These are phyloP conservation scores for Schwanniomyces sp. DNA, from an alignment of 805 yeast species.

Conservation along the genomic window DNA sequence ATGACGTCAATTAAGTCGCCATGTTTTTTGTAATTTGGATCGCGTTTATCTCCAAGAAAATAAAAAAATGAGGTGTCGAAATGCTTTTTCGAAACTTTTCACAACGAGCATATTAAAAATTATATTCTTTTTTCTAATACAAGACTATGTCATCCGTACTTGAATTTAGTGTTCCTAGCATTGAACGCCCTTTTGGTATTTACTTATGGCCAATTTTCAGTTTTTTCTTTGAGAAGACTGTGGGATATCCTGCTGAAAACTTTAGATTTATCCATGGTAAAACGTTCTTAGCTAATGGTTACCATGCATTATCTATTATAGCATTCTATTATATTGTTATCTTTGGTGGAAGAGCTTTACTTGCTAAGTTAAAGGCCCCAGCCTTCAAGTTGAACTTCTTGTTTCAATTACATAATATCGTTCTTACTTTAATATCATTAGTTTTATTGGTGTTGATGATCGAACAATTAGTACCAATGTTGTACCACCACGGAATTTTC, in stretches of 20 bases:
- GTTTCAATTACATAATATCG: conserved; percentile 83
- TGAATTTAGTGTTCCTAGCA: conserved; percentile 30
- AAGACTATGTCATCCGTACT: conserved; percentile 12
- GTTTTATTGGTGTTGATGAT: conserved; percentile 64
- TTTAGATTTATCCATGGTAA: conserved; percentile 67
- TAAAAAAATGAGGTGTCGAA: neutral
- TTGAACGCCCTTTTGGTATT: conserved; percentile 54
- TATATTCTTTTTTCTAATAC: neutral
- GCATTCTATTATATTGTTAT: conserved; percentile 40
- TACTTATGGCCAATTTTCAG: conserved; percentile 70
- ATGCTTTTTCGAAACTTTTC: neutral
- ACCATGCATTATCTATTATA: conserved; percentile 49
- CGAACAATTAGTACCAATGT: conserved; percentile 85
- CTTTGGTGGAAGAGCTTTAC: conserved; percentile 71
- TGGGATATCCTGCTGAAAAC: conserved; percentile 61
- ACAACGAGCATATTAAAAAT: neutral
- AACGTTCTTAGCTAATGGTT: conserved; percentile 67
- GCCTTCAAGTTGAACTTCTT: conserved; percentile 73
- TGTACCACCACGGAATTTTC: conserved; percentile 71
- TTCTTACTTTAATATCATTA: conserved; percentile 69
- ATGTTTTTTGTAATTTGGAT: neutral
- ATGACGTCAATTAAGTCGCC: neutral
- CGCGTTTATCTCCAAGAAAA: neutral
- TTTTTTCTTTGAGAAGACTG: conserved; percentile 40
- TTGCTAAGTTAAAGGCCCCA: conserved; percentile 49